These are phyloP conservation scores for Cutaneotrichosporon sp. DNA, from an alignment of 1,284 basidiomycete species.

Conservation along the genomic window DNA sequence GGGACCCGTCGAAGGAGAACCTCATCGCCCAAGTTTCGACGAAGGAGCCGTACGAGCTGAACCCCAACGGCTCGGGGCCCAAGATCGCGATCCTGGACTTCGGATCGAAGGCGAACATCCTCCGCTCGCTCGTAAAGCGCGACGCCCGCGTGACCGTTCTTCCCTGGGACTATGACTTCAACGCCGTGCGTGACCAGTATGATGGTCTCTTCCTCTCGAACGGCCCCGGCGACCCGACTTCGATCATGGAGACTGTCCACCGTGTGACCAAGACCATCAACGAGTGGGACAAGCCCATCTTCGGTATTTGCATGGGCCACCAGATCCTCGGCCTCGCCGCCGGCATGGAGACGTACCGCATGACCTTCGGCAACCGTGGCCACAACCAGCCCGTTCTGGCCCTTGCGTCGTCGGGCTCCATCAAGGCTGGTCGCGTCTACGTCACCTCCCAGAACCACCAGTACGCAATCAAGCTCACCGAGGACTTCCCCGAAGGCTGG, in stretches of 20 bases:
- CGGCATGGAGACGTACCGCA: conserved; percentile 83
- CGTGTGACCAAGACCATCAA: conserved; percentile 72
- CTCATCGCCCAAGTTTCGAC: conserved; percentile 91
- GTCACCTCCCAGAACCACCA: conserved; percentile 92
- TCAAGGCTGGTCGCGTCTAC: conserved; percentile 92
- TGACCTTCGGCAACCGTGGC: conserved; percentile 91
- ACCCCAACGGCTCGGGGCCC: conserved; percentile 71
- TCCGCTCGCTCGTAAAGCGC: conserved; percentile 83
- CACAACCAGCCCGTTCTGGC: conserved; percentile 98
- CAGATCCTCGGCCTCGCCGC: conserved; percentile 96
- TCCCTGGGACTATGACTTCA: conserved; percentile 97
- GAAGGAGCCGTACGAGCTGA: conserved; percentile 75
- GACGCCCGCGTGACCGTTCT: conserved; percentile 90
- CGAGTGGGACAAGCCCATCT: conserved; percentile 90
- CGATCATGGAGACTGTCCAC: conserved; percentile 79
- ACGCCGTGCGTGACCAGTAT: conserved; percentile 77
- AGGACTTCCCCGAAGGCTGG: conserved; percentile 91
- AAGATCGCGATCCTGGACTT: conserved; percentile 96
- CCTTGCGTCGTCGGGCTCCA: conserved; percentile 79
- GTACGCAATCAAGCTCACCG: conserved; percentile 85
- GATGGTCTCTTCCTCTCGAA: conserved; percentile 97
- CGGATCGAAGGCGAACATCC: conserved; percentile 95
- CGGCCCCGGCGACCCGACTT: conserved; percentile 89
- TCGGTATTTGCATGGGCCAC: conserved; percentile 99
- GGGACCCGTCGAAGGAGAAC: conserved; percentile 89